Conservation (phyloP, 2,329 filamentous ascomycete genomes). For the Macrophomina phaseolina region DNA sequence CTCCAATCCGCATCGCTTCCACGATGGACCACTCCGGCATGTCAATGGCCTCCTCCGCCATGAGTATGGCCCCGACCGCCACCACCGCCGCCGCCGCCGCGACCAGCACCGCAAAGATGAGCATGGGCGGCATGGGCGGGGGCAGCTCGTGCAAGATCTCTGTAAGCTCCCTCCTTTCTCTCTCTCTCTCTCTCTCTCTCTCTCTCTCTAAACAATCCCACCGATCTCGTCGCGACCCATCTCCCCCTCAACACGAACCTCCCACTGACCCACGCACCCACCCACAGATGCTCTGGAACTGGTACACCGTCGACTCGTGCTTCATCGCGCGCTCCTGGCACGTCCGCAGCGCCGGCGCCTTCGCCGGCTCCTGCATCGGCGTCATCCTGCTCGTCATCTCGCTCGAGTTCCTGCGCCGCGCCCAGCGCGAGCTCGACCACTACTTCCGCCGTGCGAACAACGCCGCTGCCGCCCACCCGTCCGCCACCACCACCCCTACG, state of each 20-base stretch:
- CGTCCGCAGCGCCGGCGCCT: constrained; percentile 72
- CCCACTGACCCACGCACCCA: not conserved
- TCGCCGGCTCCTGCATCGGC: constrained; percentile 80
- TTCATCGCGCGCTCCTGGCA: constrained; percentile 76
- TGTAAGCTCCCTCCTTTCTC: constrained; percentile 32
- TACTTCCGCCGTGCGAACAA: constrained; percentile 58
- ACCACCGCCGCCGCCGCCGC: not conserved
- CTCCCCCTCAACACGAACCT: not conserved
- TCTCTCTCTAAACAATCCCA: not conserved
- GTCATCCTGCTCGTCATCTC: constrained; percentile 74
- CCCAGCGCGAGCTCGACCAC: constrained; percentile 74
- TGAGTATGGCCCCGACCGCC: constrained; percentile 10
- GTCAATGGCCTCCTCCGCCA: constrained; percentile 11
- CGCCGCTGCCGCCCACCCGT: not conserved
- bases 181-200: too few species aligned
- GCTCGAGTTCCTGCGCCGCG: constrained; percentile 74
- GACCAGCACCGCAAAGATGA: constrained; percentile 8
- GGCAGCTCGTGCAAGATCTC: constrained; percentile 47
- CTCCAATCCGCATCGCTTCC: not conserved
- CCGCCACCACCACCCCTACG: not conserved
- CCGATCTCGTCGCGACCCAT: not conserved
- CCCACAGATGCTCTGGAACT: constrained; percentile 78
- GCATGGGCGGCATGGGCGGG: constrained; percentile 26
- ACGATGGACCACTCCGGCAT: constrained; percentile 12
- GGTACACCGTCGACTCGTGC: constrained; percentile 72